Base-by-base conservation (phyloP, 2,329 filamentous ascomycete species). In the Pseudocercospora ulei region DNA sequence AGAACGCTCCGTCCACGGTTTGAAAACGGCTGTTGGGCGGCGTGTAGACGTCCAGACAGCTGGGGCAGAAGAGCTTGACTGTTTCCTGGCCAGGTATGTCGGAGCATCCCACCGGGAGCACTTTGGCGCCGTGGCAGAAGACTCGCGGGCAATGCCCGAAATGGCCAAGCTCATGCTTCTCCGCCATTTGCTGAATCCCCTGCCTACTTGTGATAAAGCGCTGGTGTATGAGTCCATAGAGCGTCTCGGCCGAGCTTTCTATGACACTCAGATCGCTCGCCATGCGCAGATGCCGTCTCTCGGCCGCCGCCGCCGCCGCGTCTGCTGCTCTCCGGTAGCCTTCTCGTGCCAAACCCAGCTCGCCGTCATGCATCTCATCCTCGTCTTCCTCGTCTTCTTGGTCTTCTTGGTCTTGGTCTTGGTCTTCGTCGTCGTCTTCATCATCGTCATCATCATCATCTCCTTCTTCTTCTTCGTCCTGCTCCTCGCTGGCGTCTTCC, bases 161-260 rank as follows among this genome's bases (percentile, higher is more conserved):
- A 66, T 98, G 88, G 46, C 87, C 82, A 33, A 93, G 73, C 63
- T 96, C 88, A 68, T 96, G 98, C 64, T 98, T 98, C 64, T 98
- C 90, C 47, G 87, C 85, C 90, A 98, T 98, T 62, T 95, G 87
- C 65, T 96, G 88, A 56, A 98, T 96, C 36, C 90, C 90, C 2
- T 84, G 85, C 43, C 90, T 76, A 14, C 87, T 95, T 57, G 87
- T 96, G 65, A 98, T 96, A 65, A 95, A 98, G 41, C 90, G 82
- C 63, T 96, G 90, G 66, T 98, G 90, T 62, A 98, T 98, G 43
- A 98, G 75, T 25, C 90, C 90, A 65, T 98, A 98, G 14, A 98
- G 78, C 68, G 96, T 79, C 68, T 98, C 90, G n/a, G 90, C 88
- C 0, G 86, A 94, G 49, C 82, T 92, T 66, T 98, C 90, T 57